Evolutionary conservation across 148 eudicot genomes (phyloP), one percentile per base, ranked within the genome.

Genomic region (Vaccinium vitisidaea): DNA sequence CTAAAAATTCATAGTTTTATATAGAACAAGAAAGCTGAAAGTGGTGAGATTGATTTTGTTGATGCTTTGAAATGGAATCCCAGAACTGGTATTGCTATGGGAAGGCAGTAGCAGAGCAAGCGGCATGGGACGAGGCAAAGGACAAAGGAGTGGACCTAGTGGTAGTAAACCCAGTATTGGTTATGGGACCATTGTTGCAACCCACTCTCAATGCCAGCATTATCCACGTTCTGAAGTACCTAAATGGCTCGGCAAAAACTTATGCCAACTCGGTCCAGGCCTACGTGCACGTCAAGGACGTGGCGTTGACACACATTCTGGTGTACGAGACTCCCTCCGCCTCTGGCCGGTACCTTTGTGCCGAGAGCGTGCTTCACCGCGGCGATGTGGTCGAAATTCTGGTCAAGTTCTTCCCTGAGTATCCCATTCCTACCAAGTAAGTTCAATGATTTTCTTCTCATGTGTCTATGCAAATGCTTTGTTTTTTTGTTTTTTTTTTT

Each of bases 81-180:
- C 80, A 96, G 99, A 96, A 96, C 48, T 96, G 99, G 99, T 96
- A 96, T 75, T 96, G 99, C 88, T 96, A 96, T 30, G 98, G 98
- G 16, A 96, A 96, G 89, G 89, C 93, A 21, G 97, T 94, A 88
- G 99, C 98, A 0, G 99, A 96, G 87, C 92, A 93, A 63, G 93
- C 94, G 10, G 99, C 98, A 3, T 92, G 94, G 91, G 92, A 94
- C 70, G 89, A 52, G 86, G 99, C 98, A 11, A 91, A 88, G 85
- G 95, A 91, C 86, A 88, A 82, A 78, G 95, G 92, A 61, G 97
- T 96, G 49, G 96, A 96, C 75, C 30, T 96, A n/a, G 98, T 92
- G 80, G 95, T 89, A 61, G 87, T 96, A 4, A 93, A 90, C 85
- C 99, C 99, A n/a, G 99, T 94, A 27, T 46, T 96, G 80, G 98